Evolutionary conservation across 2,329 filamentous ascomycete genomes (phyloP).

Genomic region (Trichoderma arundinaceum): DNA sequence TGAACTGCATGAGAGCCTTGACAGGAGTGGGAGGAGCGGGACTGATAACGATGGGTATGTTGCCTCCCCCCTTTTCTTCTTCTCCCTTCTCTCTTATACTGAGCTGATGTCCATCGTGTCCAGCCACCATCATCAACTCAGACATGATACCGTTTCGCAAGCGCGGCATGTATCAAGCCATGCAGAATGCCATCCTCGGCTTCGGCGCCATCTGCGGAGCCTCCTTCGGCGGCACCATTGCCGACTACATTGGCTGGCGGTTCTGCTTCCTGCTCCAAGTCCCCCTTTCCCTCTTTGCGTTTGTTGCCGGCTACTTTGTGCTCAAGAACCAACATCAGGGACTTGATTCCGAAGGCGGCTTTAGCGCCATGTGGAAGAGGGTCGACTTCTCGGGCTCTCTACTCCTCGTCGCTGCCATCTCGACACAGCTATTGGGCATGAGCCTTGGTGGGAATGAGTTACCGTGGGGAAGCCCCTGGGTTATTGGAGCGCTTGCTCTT

Average conservation of each 20-base stretch:
- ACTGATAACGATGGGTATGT: conserved; percentile 69
- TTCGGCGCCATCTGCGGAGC: conserved; percentile 68
- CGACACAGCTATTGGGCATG: conserved; percentile 60
- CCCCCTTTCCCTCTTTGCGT: conserved; percentile 61
- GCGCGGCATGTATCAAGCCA: conserved; percentile 64
- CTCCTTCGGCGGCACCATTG: conserved; percentile 67
- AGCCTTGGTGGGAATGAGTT: conserved; percentile 63
- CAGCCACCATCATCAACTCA: conserved; percentile 62
- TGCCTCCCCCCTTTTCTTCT: background rate
- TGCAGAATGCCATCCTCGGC: conserved; percentile 66
- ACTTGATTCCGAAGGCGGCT: conserved; percentile 40
- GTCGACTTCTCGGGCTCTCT: conserved; percentile 65
- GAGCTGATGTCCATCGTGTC: background rate
- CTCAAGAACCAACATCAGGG: conserved; percentile 42
- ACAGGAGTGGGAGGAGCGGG: conserved; percentile 74
- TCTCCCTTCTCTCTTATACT: background rate
- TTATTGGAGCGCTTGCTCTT: conserved; percentile 52
- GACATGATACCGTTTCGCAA: conserved; percentile 65
- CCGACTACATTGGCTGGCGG: conserved; percentile 69
- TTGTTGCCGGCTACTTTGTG: conserved; percentile 59
- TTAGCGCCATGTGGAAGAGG: conserved; percentile 54
- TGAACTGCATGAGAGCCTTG: conserved; percentile 69
- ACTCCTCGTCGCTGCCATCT: conserved; percentile 63
- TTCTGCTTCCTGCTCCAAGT: conserved; percentile 70
- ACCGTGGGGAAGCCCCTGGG: conserved; percentile 56